These are phyloP conservation scores for Penicillium pulvis DNA, from an alignment of 495 filamentous ascomycete species.

Conservation along the genomic window DNA sequence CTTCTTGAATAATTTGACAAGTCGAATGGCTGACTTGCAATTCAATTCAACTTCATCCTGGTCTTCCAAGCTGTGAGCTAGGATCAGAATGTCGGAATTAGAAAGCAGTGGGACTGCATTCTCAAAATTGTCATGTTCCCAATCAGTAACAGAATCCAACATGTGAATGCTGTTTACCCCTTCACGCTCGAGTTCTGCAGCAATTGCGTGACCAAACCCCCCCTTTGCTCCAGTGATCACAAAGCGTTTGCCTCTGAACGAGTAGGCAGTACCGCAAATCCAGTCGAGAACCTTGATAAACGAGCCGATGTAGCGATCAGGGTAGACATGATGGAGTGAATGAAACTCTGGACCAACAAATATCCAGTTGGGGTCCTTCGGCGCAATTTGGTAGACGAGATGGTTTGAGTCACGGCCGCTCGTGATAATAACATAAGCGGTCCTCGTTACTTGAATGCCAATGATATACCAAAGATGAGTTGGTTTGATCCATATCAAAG, in stretches of 20 bases:
- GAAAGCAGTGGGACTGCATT: neutral
- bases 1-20: neutral
- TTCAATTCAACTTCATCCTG: neutral
- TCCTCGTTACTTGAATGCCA: neutral
- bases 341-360: slow-evolving; percentile 28
- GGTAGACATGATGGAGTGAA: slow-evolving; percentile 25
- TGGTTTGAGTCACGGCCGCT: neutral
- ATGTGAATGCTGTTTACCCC: neutral
- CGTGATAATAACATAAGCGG: neutral
- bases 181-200: neutral
- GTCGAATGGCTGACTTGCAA: neutral
- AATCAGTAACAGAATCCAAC: neutral
- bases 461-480: neutral
- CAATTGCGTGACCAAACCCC: slow-evolving; percentile 7
- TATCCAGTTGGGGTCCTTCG: neutral
- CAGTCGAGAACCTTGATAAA: slow-evolving; percentile 27
- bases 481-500: neutral
- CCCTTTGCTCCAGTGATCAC: slow-evolving; percentile 18
- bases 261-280: slow-evolving; percentile 24
- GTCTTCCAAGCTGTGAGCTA: neutral
- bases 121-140: neutral
- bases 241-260: slow-evolving; percentile 17
- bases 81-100: neutral
- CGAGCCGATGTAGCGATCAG: slow-evolving; percentile 26
- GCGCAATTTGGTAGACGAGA: neutral